A percentile compares a stretch with the other conserved stretches of the same genome.
Conservation (phyloP, 2,329 filamentous ascomycete genomes). For the Hypoxylon sp. region DNA sequence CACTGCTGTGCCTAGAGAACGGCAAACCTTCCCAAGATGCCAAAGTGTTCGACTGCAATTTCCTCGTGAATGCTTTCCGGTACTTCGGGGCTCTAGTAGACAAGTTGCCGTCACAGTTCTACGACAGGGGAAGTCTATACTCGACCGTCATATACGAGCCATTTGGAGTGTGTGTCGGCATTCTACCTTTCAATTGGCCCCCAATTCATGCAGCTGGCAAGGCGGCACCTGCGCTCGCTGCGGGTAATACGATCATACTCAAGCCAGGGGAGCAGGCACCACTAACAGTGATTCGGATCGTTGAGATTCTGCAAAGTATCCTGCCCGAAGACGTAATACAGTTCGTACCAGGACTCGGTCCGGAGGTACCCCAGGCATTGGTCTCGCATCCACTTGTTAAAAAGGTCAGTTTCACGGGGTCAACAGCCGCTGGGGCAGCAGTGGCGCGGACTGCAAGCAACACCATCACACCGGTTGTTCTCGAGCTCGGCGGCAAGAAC, state of each 20-base stretch:
- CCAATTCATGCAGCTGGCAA: conserved; percentile 84
- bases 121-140: conserved; percentile 78
- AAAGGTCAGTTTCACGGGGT: conserved; percentile 86
- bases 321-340: conserved; percentile 84
- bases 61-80: conserved; percentile 65
- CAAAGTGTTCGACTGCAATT: conserved; percentile 65
- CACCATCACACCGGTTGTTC: conserved; percentile 84
- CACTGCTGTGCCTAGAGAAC: conserved; percentile 82
- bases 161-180: conserved; percentile 79
- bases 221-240: conserved; percentile 77
- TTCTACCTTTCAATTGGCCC: conserved; percentile 88
- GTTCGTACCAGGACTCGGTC: conserved; percentile 81
- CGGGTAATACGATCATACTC: conserved; percentile 74
- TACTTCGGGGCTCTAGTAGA: conserved; percentile 87
- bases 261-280: conserved; percentile 77
- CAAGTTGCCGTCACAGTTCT: conserved; percentile 68
- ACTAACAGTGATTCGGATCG: conserved; percentile 73
- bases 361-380: conserved; percentile 80
- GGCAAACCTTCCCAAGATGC: conserved; percentile 83
- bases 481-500: conserved; percentile 83
- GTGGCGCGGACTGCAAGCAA: conserved; percentile 76
- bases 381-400: conserved; percentile 82
- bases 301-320: conserved; percentile 77
- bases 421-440: conserved; percentile 63
- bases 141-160: conserved; percentile 27